Evolutionary conservation across 2,329 filamentous ascomycete species (phyloP).

Genomic region (Pseudohalonectria lignicola): DNA sequence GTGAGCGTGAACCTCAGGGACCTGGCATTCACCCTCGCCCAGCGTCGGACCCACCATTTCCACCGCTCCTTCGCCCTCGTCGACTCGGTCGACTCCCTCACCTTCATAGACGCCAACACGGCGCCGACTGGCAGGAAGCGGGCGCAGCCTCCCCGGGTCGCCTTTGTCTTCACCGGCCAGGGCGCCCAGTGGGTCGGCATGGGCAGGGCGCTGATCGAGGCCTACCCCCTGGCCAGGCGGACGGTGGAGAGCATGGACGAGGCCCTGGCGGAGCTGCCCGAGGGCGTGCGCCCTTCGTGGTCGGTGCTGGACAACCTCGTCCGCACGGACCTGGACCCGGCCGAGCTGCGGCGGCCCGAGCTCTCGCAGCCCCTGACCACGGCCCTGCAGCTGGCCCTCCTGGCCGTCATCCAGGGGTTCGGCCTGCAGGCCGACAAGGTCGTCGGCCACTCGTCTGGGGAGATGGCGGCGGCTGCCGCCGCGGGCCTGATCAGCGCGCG

Average conservation of each 20-base stretch:
- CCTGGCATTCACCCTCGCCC: constrained; percentile 16
- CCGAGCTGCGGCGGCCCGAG: not conserved
- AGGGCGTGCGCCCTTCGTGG: not conserved
- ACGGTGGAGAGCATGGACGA: constrained; percentile 1
- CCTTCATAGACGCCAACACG: not conserved
- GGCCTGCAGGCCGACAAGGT: constrained; percentile 2
- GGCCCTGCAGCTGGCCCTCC: constrained; percentile 5
- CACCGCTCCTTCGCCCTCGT: constrained; percentile 5
- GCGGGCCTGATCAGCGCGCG: constrained; percentile 1
- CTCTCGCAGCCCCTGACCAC: constrained; percentile 4
- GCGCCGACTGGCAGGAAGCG: constrained; percentile 1
- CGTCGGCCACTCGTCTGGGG: constrained; percentile 6
- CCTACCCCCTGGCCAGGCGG: constrained; percentile 12
- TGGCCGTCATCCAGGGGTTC: not conserved
- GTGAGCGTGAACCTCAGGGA: no score
- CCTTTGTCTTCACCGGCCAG: constrained; percentile 18
- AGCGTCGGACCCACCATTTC: constrained; percentile 10
- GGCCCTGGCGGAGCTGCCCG: not conserved
- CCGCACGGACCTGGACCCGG: not conserved
- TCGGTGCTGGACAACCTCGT: not conserved
- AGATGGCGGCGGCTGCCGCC: constrained; percentile 7
- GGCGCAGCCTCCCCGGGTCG: constrained; percentile 23
- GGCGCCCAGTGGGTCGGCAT: constrained; percentile 20
- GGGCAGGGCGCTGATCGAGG: constrained; percentile 16
- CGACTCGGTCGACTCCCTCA: constrained; percentile 1